Percentiles rank a stretch among this genome's conserved stretches.
Evolutionary conservation across 305 asterid genomes (phyloP).

Genomic region (Solanum hybrid): DNA sequence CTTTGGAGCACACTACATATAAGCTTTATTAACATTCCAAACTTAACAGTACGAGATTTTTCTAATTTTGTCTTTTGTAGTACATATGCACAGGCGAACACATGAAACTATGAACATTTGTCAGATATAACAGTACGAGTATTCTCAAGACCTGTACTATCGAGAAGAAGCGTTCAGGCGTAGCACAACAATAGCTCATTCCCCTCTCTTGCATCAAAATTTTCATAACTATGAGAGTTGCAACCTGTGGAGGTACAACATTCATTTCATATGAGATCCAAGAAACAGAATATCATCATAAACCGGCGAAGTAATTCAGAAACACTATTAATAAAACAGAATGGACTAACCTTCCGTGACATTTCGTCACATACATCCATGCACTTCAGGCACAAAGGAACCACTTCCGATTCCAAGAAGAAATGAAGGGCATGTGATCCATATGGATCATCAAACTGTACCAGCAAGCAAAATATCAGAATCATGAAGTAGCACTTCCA

Average conservation of each 20-base stretch:
- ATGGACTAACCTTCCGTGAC: constrained; percentile 13
- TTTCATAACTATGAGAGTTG: constrained; percentile 18
- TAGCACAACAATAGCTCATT: constrained; percentile 9
- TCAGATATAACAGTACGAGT: not conserved
- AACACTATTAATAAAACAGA: not conserved
- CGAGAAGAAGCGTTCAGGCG: constrained; percentile 12
- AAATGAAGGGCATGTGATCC: constrained; percentile 1
- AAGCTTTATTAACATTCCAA: not conserved
- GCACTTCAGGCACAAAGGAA: constrained; percentile 22
- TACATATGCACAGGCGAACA: not conserved
- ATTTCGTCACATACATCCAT: constrained; percentile 21
- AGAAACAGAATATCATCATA: not conserved
- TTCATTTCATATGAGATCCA: not conserved
- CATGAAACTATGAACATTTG: not conserved
- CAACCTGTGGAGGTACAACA: constrained; percentile 15
- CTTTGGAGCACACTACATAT: not conserved
- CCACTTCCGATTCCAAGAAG: constrained; percentile 21
- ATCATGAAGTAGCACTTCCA: not conserved
- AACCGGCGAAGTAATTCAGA: not conserved
- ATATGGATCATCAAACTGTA: constrained; percentile 23
- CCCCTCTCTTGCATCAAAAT: constrained; percentile 24
- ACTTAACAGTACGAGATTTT: not conserved
- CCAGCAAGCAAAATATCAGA: not conserved
- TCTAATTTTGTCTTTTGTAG: not conserved
- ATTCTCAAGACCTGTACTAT: constrained; percentile 11